These are phyloP conservation scores for Arachnomyces sp. DNA, from an alignment of 2,329 filamentous ascomycete species.

Conservation along the genomic window DNA sequence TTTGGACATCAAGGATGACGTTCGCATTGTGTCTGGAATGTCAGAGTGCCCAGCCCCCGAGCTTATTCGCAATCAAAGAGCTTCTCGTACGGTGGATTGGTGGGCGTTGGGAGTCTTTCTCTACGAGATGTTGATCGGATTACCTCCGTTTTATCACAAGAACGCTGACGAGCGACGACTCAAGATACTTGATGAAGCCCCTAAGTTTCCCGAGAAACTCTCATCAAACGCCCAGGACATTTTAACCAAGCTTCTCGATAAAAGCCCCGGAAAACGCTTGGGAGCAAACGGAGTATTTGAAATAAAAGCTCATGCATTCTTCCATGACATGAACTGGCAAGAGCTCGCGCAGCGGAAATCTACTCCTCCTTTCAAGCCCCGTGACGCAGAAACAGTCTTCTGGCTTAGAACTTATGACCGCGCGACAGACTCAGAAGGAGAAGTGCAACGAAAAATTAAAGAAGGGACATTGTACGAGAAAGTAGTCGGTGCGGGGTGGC, in stretches of 20 bases:
- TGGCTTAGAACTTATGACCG: conserved; percentile 1
- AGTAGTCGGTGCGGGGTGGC: not conserved
- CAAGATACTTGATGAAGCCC: conserved; percentile 1
- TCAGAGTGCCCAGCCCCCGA: conserved; percentile 12
- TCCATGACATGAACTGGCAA: conserved; percentile 5
- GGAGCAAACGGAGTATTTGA: conserved; percentile 6
- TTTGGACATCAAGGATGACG: conserved; percentile 7
- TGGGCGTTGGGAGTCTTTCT: conserved; percentile 12
- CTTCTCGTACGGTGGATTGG: conserved; percentile 9
- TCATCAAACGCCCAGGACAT: conserved; percentile 5
- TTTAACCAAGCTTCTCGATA: conserved; percentile 5
- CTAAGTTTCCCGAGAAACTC: conserved; percentile 1
- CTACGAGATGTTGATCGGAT: conserved; percentile 11
- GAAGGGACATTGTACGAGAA: conserved; percentile 1
- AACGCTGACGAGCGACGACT: conserved; percentile 1
- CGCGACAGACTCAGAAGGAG: not conserved
- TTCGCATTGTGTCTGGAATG: conserved; percentile 7
- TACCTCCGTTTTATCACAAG: conserved; percentile 7
- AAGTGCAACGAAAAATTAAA: conserved; percentile 4
- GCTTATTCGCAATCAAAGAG: conserved; percentile 6
- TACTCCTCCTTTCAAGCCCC: conserved; percentile 6
- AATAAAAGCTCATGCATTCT: conserved; percentile 8
- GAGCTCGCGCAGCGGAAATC: conserved; percentile 5
- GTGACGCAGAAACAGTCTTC: conserved; percentile 4
- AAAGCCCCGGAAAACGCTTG: conserved; percentile 3